phyloP scores from a whole-genome alignment of 768 basidiomycete genomes.

The Pulveroboletus sp. region DNA sequence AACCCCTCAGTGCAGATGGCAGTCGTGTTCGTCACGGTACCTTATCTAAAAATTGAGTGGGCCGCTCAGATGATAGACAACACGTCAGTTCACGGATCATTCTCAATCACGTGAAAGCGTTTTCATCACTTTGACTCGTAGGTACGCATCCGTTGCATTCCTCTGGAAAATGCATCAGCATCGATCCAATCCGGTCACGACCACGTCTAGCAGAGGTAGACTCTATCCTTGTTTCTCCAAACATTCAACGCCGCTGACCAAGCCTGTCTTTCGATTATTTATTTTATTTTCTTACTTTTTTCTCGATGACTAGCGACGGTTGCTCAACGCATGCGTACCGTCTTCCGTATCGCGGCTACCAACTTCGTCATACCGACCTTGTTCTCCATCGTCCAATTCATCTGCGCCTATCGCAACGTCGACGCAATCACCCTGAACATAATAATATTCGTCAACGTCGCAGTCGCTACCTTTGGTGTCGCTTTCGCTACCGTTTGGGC shows the following conservation, averaged over 20 bases:
- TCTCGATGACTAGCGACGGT: neutral
- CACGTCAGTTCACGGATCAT: constrained; percentile 6
- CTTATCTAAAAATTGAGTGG: constrained; percentile 31
- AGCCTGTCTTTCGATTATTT: too few species aligned
- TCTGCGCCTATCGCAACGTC: constrained; percentile 1
- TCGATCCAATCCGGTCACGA: neutral
- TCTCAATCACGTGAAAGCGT: too few species aligned
- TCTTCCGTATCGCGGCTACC: constrained; percentile 24
- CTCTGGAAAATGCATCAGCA: constrained; percentile 7
- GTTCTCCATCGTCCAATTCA: constrained; percentile 11
- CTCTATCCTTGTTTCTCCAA: neutral
- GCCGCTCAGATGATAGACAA: constrained; percentile 28
- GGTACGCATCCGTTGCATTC: constrained; percentile 8
- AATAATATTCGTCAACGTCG: constrained; percentile 4
- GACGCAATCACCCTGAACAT: neutral
- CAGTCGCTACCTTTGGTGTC: constrained; percentile 13
- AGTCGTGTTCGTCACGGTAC: constrained; percentile 8
- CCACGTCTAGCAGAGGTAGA: neutral
- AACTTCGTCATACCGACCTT: constrained; percentile 24
- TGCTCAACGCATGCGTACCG: constrained; percentile 7
- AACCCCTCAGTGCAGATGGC: neutral
- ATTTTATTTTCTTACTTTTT: too few species aligned
- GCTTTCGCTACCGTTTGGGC: constrained; percentile 3
- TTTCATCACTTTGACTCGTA: neutral
- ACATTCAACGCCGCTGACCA: neutral